Conservation (phyloP, 305 asterid species). For the Stenogyne calaminthoides region DNA sequence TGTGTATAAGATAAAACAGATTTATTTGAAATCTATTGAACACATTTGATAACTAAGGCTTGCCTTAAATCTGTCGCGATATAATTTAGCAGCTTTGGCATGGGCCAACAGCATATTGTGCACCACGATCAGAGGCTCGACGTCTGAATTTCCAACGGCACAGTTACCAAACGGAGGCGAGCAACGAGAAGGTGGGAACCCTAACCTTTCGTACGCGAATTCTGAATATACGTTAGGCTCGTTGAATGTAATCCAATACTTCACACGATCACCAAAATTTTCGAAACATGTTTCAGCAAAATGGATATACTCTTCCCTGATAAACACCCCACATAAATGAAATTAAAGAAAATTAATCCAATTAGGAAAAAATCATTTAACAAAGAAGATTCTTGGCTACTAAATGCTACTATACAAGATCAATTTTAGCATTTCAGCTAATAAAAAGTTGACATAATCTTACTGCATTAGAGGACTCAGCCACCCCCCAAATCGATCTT, state of each 20-base stretch:
- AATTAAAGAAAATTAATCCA: not conserved
- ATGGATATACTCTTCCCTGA: slow-evolving; percentile 73
- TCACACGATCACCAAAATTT: slow-evolving; percentile 75
- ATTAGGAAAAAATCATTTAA: not conserved
- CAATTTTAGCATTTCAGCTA: not conserved
- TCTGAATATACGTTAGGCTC: slow-evolving; percentile 67
- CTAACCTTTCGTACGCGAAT: slow-evolving; percentile 52
- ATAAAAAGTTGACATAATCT: slow-evolving; percentile 19
- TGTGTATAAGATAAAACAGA: not conserved
- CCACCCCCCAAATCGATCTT: slow-evolving; percentile 73
- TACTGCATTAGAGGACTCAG: slow-evolving; percentile 90
- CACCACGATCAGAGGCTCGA: slow-evolving; percentile 64
- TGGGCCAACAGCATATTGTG: slow-evolving; percentile 83
- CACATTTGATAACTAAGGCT: slow-evolving; percentile 12
- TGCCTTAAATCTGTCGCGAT: slow-evolving; percentile 62
- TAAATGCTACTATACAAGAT: not conserved
- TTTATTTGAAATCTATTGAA: not conserved
- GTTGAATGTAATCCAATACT: slow-evolving; percentile 77
- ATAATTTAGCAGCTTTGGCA: slow-evolving; percentile 69
- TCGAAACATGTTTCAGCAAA: slow-evolving; percentile 72
- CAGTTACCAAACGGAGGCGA: slow-evolving; percentile 82
- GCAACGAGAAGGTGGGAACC: slow-evolving; percentile 68
- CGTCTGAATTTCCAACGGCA: slow-evolving; percentile 68
- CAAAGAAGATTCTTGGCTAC: not conserved
- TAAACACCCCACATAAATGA: not conserved